Evolutionary conservation across 352 stramenopile genomes (phyloP), one percentile per base, ranked within the genome.

Genomic region (Phytophthora syringae): DNA sequence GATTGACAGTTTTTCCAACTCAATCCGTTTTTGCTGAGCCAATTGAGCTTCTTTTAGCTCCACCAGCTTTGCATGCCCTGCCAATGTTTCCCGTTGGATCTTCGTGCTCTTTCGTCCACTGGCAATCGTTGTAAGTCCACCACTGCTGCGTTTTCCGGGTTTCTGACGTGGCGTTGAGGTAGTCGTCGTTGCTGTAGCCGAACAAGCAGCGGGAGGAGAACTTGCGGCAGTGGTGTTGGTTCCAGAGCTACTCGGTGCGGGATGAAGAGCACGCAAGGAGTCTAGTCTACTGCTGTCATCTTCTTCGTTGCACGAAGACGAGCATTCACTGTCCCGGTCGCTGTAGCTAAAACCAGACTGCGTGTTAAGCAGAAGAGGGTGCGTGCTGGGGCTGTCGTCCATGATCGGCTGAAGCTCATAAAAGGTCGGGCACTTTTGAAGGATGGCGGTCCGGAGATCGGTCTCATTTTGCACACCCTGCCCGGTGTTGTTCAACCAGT

Each of bases 351-450:
- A 36, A 11, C 30, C 30, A 36, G 30, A 36, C 30, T 36, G 30
- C 30, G 30, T 36, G 30, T 36, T 36, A 36, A 36, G 30, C 30
- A 36, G 30, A 36, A 36, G 30, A 5, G 30, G n/a, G n/a, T n/a
- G n/a, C n/a, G n/a, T n/a, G n/a, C n/a, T n/a, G n/a, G n/a, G n/a
- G n/a, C n/a, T n/a, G n/a, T n/a, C n/a, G n/a, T n/a, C n/a, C n/a
- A n/a, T n/a, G n/a, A n/a, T n/a, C n/a, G n/a, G 48, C 18, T 55
- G 28, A 15, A 55, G 20, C 30, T 55, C n/a, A 13, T 44, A 55
- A 11, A 21, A 55, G 12, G 28, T 44, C 18, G 20, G 18, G 20
- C 28, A 55, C 48, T 18, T 28, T 5, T 34, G 11, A 44, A 55
- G 28, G 12, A 55, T 27, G 10, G 30, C 48, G 20, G n/a, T 9